A percentile compares a stretch with the other conserved stretches of the same genome.
These are phyloP conservation scores for Pseudophaeomoniella oleicola DNA, from an alignment of 2,329 filamentous ascomycete species.

Conservation along the genomic window DNA sequence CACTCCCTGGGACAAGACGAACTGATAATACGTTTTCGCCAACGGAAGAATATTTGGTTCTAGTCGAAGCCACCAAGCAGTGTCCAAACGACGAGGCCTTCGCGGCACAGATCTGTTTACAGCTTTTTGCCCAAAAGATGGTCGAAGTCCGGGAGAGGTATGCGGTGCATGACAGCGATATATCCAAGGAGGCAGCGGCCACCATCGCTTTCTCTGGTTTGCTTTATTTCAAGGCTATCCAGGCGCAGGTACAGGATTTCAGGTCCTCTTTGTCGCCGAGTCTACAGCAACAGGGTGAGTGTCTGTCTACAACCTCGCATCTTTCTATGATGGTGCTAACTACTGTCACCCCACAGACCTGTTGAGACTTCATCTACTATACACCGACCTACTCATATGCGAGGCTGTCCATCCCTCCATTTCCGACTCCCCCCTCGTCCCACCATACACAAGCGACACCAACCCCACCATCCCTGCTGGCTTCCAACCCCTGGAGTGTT, in stretches of 20 bases:
- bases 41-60: slow-evolving; percentile 21
- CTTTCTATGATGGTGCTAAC: no score
- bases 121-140: slow-evolving; percentile 19
- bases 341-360: no score
- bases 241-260: slow-evolving; percentile 18
- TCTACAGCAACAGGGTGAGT: slow-evolving; percentile 12
- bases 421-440: no score
- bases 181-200: slow-evolving; percentile 3
- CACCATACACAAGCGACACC: no score
- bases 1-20: slow-evolving; percentile 6
- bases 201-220: slow-evolving; percentile 7
- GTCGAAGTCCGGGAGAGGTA: slow-evolving; percentile 15
- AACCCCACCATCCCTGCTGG: no score
- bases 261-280: slow-evolving; percentile 13
- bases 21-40: no score
- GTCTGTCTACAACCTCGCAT: no score
- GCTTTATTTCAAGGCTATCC: slow-evolving; percentile 17
- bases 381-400: no score
- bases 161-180: slow-evolving; percentile 15
- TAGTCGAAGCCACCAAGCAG: slow-evolving; percentile 13
- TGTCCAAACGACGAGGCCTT: slow-evolving; percentile 17
- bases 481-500: no score
- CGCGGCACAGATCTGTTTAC: slow-evolving; percentile 21
- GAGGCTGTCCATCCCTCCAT: no score
- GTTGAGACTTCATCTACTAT: no score